Evolutionary conservation across 2,329 filamentous ascomycete species (phyloP), one percentile per base, ranked within the genome.

Genomic region (Pseudogymnoascus sp.): DNA sequence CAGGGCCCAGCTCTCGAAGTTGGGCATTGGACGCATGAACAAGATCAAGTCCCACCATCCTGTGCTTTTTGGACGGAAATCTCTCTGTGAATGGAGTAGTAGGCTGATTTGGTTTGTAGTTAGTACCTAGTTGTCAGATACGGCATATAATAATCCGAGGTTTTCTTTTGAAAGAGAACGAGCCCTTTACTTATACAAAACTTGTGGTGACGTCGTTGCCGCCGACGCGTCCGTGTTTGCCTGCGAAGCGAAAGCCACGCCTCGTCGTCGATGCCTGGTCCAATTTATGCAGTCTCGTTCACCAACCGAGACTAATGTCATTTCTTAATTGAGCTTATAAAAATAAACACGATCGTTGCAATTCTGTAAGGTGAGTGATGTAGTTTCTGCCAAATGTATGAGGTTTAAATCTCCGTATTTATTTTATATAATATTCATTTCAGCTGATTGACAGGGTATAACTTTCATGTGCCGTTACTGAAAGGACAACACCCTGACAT

Each of bases 1-100:
- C 69, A 42, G 70, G 70, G 13, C 70, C 70, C 29, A 72, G 67
- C 63, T 72, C 69, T 60, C 67, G 64, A 2, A 72, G 66, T 46
- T 65, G 63, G 10, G 68, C 67, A 65, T 71, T 72, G 11, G 68
- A 70, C 1, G 67, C 67, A n/a, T 70, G 61, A 15, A 72, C 68
- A 11, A 69, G 29, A 11, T 71, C 66, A 19, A 72, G 67, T 15
- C 68, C 65, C 4, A 72, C 70, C 70, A 72, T 72, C 15, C 2
- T 33, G 26, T 19, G 26, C 2, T 19, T 31, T 31, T 31, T 56
- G 26, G 26, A 56, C 4, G 3, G 15, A 19, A 56, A 19, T n/a
- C 7, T n/a, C n/a, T 56, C 17, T 33, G 29, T 1, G 13, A 29
- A 33, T 33, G 11, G 29, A 10, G 19, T n/a, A 50, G 7, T 3